Conservation (phyloP, 345 rosid species). For the Barbarea vulgaris region DNA sequence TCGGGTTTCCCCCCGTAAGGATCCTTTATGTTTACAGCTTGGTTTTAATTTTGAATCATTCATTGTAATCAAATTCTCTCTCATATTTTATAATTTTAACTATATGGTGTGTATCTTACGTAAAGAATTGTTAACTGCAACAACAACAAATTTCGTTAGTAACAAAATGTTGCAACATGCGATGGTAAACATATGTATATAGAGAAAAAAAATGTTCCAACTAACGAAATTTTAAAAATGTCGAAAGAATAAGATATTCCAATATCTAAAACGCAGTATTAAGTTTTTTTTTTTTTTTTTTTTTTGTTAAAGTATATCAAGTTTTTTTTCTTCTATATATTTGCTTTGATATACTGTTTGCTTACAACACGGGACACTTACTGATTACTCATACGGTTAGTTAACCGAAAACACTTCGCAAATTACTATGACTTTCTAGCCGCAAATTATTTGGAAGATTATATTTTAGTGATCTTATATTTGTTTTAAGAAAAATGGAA, state of each 20-base stretch:
- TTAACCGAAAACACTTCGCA: too few species aligned
- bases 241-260: background rate
- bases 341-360: too few species aligned
- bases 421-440: conserved; percentile 7
- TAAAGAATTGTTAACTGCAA: background rate
- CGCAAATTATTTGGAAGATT: conserved; percentile 20
- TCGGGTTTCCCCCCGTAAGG: background rate
- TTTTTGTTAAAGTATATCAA: too few species aligned
- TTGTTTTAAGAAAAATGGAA: background rate
- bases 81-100: background rate
- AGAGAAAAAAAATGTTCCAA: too few species aligned
- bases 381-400: too few species aligned
- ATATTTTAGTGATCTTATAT: conserved; percentile 9
- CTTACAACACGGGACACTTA: too few species aligned
- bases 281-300: background rate
- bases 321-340: too few species aligned
- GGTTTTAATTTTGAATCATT: conserved; percentile 8
- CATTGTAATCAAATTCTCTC: background rate
- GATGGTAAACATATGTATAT: background rate
- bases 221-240: background rate
- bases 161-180: background rate
- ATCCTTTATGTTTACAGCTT: conserved; percentile 16
- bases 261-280: background rate
- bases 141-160: background rate
- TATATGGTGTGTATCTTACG: background rate